Conservation (phyloP, 2,329 filamentous ascomycete species). For the Gliomastix tumulicola region DNA sequence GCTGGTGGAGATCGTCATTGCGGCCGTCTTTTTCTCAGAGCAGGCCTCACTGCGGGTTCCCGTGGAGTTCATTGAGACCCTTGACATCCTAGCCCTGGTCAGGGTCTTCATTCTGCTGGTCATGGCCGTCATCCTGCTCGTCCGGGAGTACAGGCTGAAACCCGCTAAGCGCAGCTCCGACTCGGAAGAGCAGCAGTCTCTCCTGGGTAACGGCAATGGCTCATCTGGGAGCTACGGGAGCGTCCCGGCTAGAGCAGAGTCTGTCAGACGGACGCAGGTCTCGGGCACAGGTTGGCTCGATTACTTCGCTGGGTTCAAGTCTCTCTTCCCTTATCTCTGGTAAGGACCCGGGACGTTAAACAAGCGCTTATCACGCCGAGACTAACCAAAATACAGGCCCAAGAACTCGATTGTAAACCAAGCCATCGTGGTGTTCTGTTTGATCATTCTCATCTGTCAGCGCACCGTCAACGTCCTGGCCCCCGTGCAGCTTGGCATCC, state of each 20-base stretch:
- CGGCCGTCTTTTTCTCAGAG: slow-evolving; percentile 21
- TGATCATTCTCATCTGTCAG: slow-evolving; percentile 31
- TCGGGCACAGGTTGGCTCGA: slow-evolving; percentile 33
- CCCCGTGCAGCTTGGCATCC: slow-evolving; percentile 30
- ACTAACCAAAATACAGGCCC: slow-evolving; percentile 30
- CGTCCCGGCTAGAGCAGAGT: slow-evolving; percentile 6
- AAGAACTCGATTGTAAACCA: slow-evolving; percentile 32
- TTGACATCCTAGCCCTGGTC: slow-evolving; percentile 21
- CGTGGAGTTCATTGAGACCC: slow-evolving; percentile 15
- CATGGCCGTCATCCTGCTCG: slow-evolving; percentile 22
- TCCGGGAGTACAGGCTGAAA: slow-evolving; percentile 22
- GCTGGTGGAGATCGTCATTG: slow-evolving; percentile 26
- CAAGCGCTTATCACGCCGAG: no score
- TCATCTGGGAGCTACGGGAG: slow-evolving; percentile 18
- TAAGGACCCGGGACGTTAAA: slow-evolving; percentile 12
- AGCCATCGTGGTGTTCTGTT: slow-evolving; percentile 28
- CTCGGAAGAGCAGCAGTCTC: slow-evolving; percentile 26
- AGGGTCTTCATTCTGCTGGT: slow-evolving; percentile 22
- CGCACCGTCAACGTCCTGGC: slow-evolving; percentile 35
- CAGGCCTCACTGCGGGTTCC: slow-evolving; percentile 19
- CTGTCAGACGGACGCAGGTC: slow-evolving; percentile 18
- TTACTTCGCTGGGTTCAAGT: slow-evolving; percentile 35
- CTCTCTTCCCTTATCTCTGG: slow-evolving; percentile 39
- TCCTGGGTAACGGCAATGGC: slow-evolving; percentile 29
- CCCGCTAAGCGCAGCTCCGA: slow-evolving; percentile 15